Evolutionary conservation across 768 basidiomycete species (phyloP).

Genomic region (Trametes cingulata): DNA sequence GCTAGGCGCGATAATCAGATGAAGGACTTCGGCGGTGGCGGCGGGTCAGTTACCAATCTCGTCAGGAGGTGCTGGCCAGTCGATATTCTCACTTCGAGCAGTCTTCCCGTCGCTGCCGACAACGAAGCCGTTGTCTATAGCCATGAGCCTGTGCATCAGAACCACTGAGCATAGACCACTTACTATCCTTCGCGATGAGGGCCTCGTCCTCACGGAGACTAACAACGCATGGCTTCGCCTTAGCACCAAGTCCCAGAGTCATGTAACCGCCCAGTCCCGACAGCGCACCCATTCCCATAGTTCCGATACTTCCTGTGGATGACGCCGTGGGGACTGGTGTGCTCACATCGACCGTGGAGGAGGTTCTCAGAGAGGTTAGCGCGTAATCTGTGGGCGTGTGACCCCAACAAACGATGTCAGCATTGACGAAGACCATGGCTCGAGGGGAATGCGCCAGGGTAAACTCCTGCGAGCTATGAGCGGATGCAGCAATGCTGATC

Average conservation of each 20-base stretch:
- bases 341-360: constrained; percentile 56
- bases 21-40: background rate
- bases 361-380: constrained; percentile 64
- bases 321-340: constrained; percentile 36
- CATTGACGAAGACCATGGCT: constrained; percentile 69
- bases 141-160: background rate
- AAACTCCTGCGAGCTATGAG: constrained; percentile 60
- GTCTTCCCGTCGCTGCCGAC: constrained; percentile 60
- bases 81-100: constrained; percentile 50
- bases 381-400: constrained; percentile 81
- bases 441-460: constrained; percentile 89
- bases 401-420: constrained; percentile 66
- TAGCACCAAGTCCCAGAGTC: constrained; percentile 77
- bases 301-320: constrained; percentile 42
- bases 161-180: constrained; percentile 29
- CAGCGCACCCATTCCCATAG: constrained; percentile 72
- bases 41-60: constrained; percentile 60
- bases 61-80: constrained; percentile 82
- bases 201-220: constrained; percentile 61
- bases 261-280: constrained; percentile 82
- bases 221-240: constrained; percentile 64
- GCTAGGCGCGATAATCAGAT: constrained; percentile 33
- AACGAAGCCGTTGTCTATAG: constrained; percentile 65
- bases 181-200: constrained; percentile 79
- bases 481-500: background rate